Conservation (phyloP, 108 stramenopile species). For the Nitzschia sp. region DNA sequence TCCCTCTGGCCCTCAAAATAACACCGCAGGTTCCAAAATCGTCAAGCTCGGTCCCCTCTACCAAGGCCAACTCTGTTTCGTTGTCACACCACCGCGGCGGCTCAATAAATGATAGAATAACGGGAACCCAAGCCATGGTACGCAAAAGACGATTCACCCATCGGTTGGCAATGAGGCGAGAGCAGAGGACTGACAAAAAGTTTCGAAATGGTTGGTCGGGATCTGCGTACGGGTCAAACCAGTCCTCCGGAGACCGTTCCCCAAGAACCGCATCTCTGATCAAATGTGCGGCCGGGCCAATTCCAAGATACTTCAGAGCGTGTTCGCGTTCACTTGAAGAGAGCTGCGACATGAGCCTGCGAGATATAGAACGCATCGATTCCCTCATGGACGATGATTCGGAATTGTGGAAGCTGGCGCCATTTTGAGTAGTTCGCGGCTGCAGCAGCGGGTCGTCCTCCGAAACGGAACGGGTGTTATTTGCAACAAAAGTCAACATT, state of each 20-base stretch:
- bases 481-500: no score
- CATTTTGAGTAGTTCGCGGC: neutral
- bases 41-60: conserved; percentile 1
- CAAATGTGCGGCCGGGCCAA: conserved; percentile 64
- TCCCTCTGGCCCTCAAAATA: conserved; percentile 25
- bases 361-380: neutral
- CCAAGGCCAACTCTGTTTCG: conserved; percentile 20
- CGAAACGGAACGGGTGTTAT: neutral
- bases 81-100: conserved; percentile 75
- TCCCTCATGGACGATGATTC: neutral
- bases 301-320: conserved; percentile 29
- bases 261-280: conserved; percentile 72
- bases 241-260: conserved; percentile 39
- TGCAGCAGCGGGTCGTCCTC: neutral
- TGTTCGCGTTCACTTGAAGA: conserved; percentile 30
- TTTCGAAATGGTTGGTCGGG: conserved; percentile 26
- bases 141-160: conserved; percentile 29
- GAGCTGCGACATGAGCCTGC: neutral
- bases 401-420: neutral
- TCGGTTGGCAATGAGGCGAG: conserved; percentile 35
- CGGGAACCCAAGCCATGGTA: conserved; percentile 41
- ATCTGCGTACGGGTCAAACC: conserved; percentile 60
- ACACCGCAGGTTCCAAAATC: conserved; percentile 44
- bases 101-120: conserved; percentile 66
- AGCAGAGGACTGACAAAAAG: conserved; percentile 36